phyloP scores from a whole-genome alignment of 495 filamentous ascomycete genomes.

The Penicillium egyptiacum region DNA sequence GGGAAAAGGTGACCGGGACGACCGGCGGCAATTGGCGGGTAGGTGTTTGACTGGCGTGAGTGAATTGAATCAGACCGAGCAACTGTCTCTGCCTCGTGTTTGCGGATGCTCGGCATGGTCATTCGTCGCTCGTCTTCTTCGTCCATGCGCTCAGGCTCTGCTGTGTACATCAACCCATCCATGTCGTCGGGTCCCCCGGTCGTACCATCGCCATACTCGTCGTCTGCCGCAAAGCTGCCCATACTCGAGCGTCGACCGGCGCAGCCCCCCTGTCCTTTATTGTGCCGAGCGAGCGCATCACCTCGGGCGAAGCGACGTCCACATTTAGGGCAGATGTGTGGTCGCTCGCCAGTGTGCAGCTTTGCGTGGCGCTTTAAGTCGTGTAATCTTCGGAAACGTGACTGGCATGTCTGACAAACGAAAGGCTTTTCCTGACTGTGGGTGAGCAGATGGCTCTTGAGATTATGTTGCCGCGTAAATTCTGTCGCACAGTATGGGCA shows the following conservation, averaged over 20 bases:
- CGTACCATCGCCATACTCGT: slow-evolving; percentile 60
- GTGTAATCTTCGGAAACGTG: slow-evolving; percentile 87
- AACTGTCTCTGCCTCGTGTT: slow-evolving; percentile 56
- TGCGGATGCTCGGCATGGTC: slow-evolving; percentile 72
- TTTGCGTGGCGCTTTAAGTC: slow-evolving; percentile 96
- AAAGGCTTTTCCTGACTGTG: slow-evolving; percentile 99
- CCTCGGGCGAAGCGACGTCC: slow-evolving; percentile 92
- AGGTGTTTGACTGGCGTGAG: slow-evolving; percentile 66
- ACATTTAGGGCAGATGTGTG: slow-evolving; percentile 91
- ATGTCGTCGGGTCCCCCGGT: slow-evolving; percentile 59
- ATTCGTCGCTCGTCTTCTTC: slow-evolving; percentile 60
- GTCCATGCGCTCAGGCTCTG: slow-evolving; percentile 61
- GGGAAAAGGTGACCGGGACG: slow-evolving; percentile 56
- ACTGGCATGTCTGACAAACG: slow-evolving; percentile 82
- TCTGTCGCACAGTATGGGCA: slow-evolving; percentile 95
- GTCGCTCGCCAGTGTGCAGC: slow-evolving; percentile 93
- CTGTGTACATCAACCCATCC: slow-evolving; percentile 68
- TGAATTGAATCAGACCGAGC: slow-evolving; percentile 53
- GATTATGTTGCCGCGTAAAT: slow-evolving; percentile 96
- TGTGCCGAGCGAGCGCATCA: slow-evolving; percentile 91
- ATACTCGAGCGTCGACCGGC: slow-evolving; percentile 86
- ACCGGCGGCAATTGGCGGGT: slow-evolving; percentile 66
- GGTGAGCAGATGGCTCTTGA: slow-evolving; percentile 97
- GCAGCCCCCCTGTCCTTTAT: slow-evolving; percentile 93
- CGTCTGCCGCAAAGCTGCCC: slow-evolving; percentile 80